Conservation (phyloP, 805 yeast species). For the Brettanomyces naardenensis region DNA sequence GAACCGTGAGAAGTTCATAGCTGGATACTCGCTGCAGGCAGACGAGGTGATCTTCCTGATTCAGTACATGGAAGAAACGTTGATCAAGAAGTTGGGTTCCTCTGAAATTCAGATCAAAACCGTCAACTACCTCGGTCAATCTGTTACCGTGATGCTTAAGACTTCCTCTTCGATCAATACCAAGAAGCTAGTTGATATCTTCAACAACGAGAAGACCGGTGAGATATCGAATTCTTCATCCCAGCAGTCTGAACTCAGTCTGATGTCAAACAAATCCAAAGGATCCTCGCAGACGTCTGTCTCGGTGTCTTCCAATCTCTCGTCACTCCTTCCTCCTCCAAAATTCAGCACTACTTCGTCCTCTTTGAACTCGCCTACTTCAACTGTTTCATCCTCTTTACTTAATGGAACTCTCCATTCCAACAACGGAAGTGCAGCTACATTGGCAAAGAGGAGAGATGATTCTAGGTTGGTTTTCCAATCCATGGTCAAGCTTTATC, state of each 20-base stretch:
- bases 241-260: slow-evolving; percentile 16
- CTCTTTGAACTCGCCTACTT: background rate
- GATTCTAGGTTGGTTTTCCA: slow-evolving; percentile 2
- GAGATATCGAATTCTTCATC: slow-evolving; percentile 18
- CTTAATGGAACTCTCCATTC: background rate
- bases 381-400: background rate
- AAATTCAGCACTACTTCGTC: background rate
- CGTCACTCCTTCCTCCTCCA: background rate
- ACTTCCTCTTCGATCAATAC: slow-evolving; percentile 2
- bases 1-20: slow-evolving; percentile 8
- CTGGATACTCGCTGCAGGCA: slow-evolving; percentile 9
- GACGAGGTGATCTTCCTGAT: slow-evolving; percentile 11
- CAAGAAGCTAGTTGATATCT: slow-evolving; percentile 1
- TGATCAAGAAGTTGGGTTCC: slow-evolving; percentile 10
- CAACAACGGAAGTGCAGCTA: background rate
- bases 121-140: slow-evolving; percentile 2
- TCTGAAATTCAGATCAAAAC: slow-evolving; percentile 13
- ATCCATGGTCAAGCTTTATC: background rate
- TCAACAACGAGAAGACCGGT: slow-evolving; percentile 7
- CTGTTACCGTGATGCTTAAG: slow-evolving; percentile 8
- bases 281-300: slow-evolving; percentile 9
- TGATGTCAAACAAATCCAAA: slow-evolving; percentile 7
- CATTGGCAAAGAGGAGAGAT: background rate
- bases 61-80: slow-evolving; percentile 10
- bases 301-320: background rate